phyloP scores from a whole-genome alignment of 1,284 basidiomycete genomes.

The Porodaedalea pini region DNA sequence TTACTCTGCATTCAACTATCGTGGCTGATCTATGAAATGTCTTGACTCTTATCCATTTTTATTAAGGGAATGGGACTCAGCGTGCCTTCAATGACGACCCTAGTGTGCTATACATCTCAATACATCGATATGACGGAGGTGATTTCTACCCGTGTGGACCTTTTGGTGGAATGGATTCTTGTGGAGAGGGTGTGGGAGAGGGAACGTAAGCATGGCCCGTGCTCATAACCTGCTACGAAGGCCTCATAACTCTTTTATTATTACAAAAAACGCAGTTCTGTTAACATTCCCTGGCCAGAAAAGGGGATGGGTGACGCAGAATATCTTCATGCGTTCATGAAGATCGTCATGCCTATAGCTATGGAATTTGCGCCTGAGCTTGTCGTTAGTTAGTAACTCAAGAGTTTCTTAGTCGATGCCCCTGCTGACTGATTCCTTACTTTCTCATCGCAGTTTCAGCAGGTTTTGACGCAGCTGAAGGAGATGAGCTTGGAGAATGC shows the following conservation, averaged over 20 bases:
- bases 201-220: constrained; percentile 66
- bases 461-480: constrained; percentile 94
- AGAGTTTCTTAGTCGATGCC: neutral
- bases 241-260: neutral
- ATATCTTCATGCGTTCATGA: constrained; percentile 95
- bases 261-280: constrained; percentile 50
- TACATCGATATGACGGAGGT: constrained; percentile 93
- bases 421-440: neutral
- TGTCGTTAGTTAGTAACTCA: constrained; percentile 77
- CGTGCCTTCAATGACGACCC: constrained; percentile 91
- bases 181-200: constrained; percentile 78
- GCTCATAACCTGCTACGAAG: neutral
- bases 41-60: neutral
- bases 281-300: constrained; percentile 95
- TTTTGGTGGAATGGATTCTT: constrained; percentile 83
- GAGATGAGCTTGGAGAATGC: constrained; percentile 90
- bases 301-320: constrained; percentile 91
- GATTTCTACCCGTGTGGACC: constrained; percentile 90
- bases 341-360: constrained; percentile 95
- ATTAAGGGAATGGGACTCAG: constrained; percentile 91
- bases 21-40: constrained; percentile 15
- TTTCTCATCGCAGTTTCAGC: constrained; percentile 72
- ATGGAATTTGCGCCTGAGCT: constrained; percentile 95
- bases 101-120: constrained; percentile 90
- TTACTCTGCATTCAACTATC: neutral